Percentiles rank a stretch among this genome's conserved stretches.
phyloP scores from a whole-genome alignment of 176 grass and related monocot genomes.

The Carex parvula region DNA sequence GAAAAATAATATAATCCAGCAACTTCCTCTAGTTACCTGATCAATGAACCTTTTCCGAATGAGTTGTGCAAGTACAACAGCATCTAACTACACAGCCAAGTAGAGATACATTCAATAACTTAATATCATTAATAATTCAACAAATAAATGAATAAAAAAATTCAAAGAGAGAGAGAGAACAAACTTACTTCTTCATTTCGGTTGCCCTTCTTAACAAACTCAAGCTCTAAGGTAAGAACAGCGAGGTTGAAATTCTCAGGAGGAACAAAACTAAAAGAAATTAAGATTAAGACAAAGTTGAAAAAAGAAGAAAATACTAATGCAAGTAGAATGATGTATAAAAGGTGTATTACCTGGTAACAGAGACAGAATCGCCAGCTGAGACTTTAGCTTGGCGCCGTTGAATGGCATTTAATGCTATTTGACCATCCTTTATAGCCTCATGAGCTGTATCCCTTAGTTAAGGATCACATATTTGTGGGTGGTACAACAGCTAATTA shows the following conservation, averaged over 20 bases:
- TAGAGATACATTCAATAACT: slow-evolving; percentile 30
- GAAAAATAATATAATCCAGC: slow-evolving; percentile 11
- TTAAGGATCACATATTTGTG: slow-evolving; percentile 52
- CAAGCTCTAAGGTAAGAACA: slow-evolving; percentile 70
- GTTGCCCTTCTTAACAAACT: slow-evolving; percentile 66
- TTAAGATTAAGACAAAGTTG: slow-evolving; percentile 2
- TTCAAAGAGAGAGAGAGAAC: neutral
- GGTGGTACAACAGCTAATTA: slow-evolving; percentile 5
- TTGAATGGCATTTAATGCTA: slow-evolving; percentile 91
- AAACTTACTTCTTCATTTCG: slow-evolving; percentile 55
- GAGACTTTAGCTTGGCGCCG: slow-evolving; percentile 88
- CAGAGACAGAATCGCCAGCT: slow-evolving; percentile 65
- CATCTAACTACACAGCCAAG: slow-evolving; percentile 69
- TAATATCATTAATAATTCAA: neutral
- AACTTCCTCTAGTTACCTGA: slow-evolving; percentile 50
- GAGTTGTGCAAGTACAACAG: slow-evolving; percentile 82
- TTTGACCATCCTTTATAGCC: slow-evolving; percentile 47
- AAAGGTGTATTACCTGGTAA: slow-evolving; percentile 55
- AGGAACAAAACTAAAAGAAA: slow-evolving; percentile 63
- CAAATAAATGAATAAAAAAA: slow-evolving; percentile 18
- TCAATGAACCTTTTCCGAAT: slow-evolving; percentile 72
- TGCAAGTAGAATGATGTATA: neutral
- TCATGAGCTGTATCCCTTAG: slow-evolving; percentile 59
- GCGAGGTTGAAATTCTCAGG: slow-evolving; percentile 75
- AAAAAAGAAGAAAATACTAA: slow-evolving; percentile 20